Evolutionary conservation across 1,284 basidiomycete genomes (phyloP).

Genomic region (Blastosporella zonata): DNA sequence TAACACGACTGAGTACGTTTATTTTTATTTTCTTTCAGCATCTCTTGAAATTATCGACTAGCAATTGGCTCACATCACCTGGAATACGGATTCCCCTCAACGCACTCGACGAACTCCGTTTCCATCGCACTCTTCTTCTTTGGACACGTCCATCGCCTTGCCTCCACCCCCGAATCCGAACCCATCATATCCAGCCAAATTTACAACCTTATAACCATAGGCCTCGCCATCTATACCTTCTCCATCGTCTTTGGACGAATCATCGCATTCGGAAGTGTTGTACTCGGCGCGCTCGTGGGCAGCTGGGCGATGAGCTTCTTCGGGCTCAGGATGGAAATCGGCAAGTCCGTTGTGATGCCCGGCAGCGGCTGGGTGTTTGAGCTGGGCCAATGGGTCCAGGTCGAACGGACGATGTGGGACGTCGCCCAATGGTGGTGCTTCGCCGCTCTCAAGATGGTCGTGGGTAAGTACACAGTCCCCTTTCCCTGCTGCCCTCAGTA

Average conservation of each 20-base stretch:
- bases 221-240: constrained; percentile 63
- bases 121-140: constrained; percentile 84
- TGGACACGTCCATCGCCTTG: constrained; percentile 50
- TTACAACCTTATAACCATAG: constrained; percentile 40
- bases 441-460: constrained; percentile 57
- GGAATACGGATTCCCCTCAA: constrained; percentile 95
- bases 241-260: constrained; percentile 88
- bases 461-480: constrained; percentile 42
- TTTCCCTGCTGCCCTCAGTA: not conserved
- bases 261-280: constrained; percentile 87
- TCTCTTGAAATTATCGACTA: constrained; percentile 28
- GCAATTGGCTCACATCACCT: constrained; percentile 83
- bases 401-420: constrained; percentile 44
- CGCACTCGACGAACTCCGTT: constrained; percentile 90
- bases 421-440: constrained; percentile 53
- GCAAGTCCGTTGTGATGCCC: constrained; percentile 46
- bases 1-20: constrained; percentile 71
- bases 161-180: constrained; percentile 28
- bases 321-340: constrained; percentile 23
- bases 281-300: constrained; percentile 73
- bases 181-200: constrained; percentile 41
- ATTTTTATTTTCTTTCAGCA: not conserved
- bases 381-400: constrained; percentile 30
- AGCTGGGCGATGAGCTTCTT: constrained; percentile 54
- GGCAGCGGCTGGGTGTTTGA: constrained; percentile 46